Percentiles rank a stretch among this genome's conserved stretches.
These are phyloP conservation scores for Falciphora oryzae DNA, from an alignment of 2,329 filamentous ascomycete genomes.

Conservation along the genomic window DNA sequence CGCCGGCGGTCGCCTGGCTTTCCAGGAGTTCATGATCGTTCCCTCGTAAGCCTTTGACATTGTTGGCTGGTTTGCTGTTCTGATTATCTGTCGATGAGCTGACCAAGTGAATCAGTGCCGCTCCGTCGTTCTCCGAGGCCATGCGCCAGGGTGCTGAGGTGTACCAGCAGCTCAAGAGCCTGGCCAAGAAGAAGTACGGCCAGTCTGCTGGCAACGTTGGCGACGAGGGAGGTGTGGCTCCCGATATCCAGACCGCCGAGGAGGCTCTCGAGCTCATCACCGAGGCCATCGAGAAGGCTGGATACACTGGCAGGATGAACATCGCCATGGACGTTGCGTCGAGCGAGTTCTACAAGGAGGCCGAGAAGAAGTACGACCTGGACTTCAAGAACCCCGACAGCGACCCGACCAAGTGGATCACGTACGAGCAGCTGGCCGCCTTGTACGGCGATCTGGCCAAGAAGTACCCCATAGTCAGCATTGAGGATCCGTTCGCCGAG, in stretches of 20 bases:
- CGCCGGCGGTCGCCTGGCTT: slow-evolving; percentile 90
- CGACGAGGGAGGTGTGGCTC: slow-evolving; percentile 98
- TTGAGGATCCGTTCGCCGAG: slow-evolving; percentile 99
- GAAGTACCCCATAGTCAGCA: slow-evolving; percentile 98
- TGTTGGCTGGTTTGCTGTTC: neutral
- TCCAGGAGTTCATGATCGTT: slow-evolving; percentile 97
- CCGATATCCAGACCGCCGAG: slow-evolving; percentile 94
- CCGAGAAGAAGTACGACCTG: slow-evolving; percentile 98
- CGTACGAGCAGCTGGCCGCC: slow-evolving; percentile 92
- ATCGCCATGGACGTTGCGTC: slow-evolving; percentile 99
- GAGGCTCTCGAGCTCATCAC: slow-evolving; percentile 97
- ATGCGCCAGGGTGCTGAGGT: slow-evolving; percentile 96
- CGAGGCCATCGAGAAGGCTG: slow-evolving; percentile 87
- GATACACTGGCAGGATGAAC: slow-evolving; percentile 93
- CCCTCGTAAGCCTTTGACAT: slow-evolving; percentile 55
- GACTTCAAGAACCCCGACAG: slow-evolving; percentile 99
- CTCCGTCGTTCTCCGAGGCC: slow-evolving; percentile 89
- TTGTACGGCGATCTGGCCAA: slow-evolving; percentile 80
- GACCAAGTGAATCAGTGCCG: slow-evolving; percentile 46
- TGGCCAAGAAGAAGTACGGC: slow-evolving; percentile 99
- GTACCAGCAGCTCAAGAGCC: slow-evolving; percentile 94
- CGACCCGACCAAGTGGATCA: slow-evolving; percentile 96
- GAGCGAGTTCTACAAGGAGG: slow-evolving; percentile 98
- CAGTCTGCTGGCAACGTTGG: slow-evolving; percentile 98
- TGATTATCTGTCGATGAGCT: neutral